Percentiles rank a stretch among this genome's conserved stretches.
These are phyloP conservation scores for Sporothrix dimorphospora DNA, from an alignment of 2,329 filamentous ascomycete genomes.

Conservation along the genomic window DNA sequence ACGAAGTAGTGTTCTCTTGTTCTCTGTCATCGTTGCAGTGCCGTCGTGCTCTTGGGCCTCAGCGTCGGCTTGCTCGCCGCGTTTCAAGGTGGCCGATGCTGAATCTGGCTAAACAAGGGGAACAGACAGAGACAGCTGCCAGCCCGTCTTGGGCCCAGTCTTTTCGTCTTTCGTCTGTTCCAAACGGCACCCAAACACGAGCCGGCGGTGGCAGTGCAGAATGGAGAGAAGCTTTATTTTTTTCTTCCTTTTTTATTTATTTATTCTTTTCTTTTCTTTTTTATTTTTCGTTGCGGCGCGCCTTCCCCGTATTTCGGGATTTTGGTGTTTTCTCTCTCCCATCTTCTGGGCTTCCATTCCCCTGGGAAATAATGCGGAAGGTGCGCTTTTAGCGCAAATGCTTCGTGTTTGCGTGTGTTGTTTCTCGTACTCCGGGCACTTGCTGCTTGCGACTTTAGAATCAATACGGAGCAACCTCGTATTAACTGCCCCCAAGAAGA, in stretches of 20 bases:
- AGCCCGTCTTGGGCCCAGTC: neutral
- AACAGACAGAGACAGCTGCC: neutral
- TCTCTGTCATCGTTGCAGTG: neutral
- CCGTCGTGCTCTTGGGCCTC: constrained; percentile 12
- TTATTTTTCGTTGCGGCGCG: neutral
- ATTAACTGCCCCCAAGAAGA: neutral
- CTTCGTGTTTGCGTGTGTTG: neutral
- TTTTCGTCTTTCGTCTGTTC: constrained; percentile 4
- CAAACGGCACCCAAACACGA: constrained; percentile 23
- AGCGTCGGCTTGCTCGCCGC: neutral
- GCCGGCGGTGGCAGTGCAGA: constrained; percentile 24
- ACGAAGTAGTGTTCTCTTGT: too few species aligned
- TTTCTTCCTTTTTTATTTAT: too few species aligned
- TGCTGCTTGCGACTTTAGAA: neutral
- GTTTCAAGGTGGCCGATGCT: constrained; percentile 17
- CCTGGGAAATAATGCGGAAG: neutral
- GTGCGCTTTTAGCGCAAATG: neutral
- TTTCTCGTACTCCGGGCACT: constrained; percentile 10
- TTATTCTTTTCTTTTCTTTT: too few species aligned
- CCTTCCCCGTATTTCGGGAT: constrained; percentile 6
- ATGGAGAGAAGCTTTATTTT: neutral
- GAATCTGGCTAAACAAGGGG: constrained; percentile 19
- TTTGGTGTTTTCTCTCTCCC: neutral
- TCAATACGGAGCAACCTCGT: constrained; percentile 20
- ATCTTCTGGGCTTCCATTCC: constrained; percentile 2